A percentile compares a stretch with the other conserved stretches of the same genome.
Evolutionary conservation across 2,329 filamentous ascomycete genomes (phyloP).

Genomic region (Aspergillus jensenii): DNA sequence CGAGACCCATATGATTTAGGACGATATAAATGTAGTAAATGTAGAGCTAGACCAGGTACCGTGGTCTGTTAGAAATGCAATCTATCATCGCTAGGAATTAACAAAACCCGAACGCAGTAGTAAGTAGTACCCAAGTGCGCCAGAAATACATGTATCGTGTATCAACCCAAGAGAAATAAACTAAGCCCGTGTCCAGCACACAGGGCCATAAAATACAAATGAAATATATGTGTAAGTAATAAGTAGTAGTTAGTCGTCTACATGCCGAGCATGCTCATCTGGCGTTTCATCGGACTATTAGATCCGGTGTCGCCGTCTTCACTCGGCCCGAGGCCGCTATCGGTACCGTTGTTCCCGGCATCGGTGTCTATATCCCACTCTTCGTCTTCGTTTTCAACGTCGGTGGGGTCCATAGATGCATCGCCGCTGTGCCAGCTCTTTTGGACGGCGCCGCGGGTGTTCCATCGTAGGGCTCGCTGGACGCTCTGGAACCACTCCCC

Average conservation of each 20-base stretch:
- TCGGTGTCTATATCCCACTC: slow-evolving; percentile 97
- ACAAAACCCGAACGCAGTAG: neutral
- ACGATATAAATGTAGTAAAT: too few relatives aligned
- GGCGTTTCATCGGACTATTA: slow-evolving; percentile 67
- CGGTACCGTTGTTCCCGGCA: slow-evolving; percentile 39
- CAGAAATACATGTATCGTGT: neutral
- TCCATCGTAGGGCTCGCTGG: slow-evolving; percentile 89
- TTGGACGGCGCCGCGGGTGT: slow-evolving; percentile 85
- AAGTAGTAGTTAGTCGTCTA: slow-evolving; percentile 25
- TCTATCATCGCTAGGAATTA: neutral
- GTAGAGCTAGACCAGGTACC: too few relatives aligned
- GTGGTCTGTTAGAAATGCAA: neutral
- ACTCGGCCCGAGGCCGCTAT: slow-evolving; percentile 56
- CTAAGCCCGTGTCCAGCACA: neutral
- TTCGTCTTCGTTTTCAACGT: slow-evolving; percentile 53
- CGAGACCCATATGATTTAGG: too few relatives aligned
- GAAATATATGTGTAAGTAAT: neutral
- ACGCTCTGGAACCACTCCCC: slow-evolving; percentile 98
- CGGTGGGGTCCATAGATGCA: slow-evolving; percentile 37
- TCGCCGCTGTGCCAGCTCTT: slow-evolving; percentile 69
- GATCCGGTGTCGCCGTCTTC: slow-evolving; percentile 62
- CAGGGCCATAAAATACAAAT: neutral
- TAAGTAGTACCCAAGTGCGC: neutral
- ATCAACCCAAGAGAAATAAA: neutral
- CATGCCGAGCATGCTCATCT: slow-evolving; percentile 72